Evolutionary conservation across 2,329 filamentous ascomycete genomes (phyloP), one percentile per base, ranked within the genome.

Genomic region (Neoascochyta sp.): DNA sequence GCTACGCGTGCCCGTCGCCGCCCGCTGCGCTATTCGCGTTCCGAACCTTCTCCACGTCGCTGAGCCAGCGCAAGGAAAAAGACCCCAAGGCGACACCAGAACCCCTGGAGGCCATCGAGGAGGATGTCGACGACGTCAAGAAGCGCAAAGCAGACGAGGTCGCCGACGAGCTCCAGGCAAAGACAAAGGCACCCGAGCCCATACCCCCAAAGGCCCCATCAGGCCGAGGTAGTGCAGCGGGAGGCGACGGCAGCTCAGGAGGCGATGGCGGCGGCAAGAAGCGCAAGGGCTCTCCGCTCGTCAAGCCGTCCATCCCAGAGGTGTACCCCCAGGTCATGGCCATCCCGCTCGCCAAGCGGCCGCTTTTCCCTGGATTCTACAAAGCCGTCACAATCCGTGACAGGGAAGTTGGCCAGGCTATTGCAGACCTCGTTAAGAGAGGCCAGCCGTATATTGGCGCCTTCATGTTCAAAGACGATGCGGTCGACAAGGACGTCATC

Each of bases 331-430:
- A 96, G 61, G 89, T 98, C 32, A 86, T 98, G 75, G 90, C 90
- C 2, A 94, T 98, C 33, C 92, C 92, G 6, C 95, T 98, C 52
- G 85, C 87, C 16, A 88, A 93, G 62, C 77, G 92, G 30, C 92
- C 92, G 8, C 70, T 98, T 9, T 98, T 96, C 65, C 92, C 92
- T 1, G 92, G 92, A 1, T 98, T 96, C 66, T 98, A 98, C 71
- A 98, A 98, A 67, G 90, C 92, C 7, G 92, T 98, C 48, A 98
- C 90, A 3, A 94, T 98, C 48, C 83, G 86, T 58, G 88, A 98
- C 55, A 86, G 85, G 11, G 85, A 92, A 50, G 92, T 98, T 19
- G 84, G 89, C 9, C 80, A 81, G 21, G 92, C 92, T 13, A 94
- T 98, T 46, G 84, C 89, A 36, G 93, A 98, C 59, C 92, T 95